These are phyloP conservation scores for Fusarium pseudoanthophilum DNA, from an alignment of 2,329 filamentous ascomycete species.

Conservation along the genomic window DNA sequence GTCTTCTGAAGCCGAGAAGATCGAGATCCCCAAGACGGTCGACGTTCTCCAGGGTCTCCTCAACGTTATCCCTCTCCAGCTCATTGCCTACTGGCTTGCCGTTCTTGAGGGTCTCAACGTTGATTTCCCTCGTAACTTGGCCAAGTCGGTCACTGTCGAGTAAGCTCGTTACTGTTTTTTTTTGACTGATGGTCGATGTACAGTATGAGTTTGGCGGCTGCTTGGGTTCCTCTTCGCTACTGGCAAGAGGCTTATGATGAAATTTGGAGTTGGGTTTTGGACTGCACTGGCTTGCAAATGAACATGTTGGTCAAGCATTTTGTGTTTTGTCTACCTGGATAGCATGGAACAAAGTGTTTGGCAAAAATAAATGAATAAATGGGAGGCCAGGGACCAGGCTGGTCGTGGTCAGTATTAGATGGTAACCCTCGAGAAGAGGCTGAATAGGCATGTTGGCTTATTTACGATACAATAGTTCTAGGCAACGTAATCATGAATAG, in stretches of 20 bases:
- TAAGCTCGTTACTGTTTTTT: conserved; percentile 60
- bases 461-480: conserved; percentile 33
- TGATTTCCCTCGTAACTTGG: conserved; percentile 97
- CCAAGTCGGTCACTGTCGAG: conserved; percentile 99
- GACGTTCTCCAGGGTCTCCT: conserved; percentile 96
- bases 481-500: conserved; percentile 40
- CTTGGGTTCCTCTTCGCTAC: conserved; percentile 32
- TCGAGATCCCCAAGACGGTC: conserved; percentile 95
- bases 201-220: conserved; percentile 35
- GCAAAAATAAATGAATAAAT: conserved; percentile 39
- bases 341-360: conserved; percentile 34
- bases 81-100: conserved; percentile 99
- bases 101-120: conserved; percentile 97
- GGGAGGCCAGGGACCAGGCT: conserved; percentile 38
- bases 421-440: conserved; percentile 29
- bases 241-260: conserved; percentile 41
- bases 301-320: conserved; percentile 37
- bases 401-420: conserved; percentile 41
- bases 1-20: conserved; percentile 89
- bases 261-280: conserved; percentile 45
- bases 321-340: conserved; percentile 40
- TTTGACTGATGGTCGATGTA: conserved; percentile 31
- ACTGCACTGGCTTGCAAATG: conserved; percentile 43
- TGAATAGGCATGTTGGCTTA: conserved; percentile 30
- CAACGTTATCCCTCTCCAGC: conserved; percentile 96